Conservation (phyloP, 352 stramenopile genomes). For the Phytophthora palmivora region DNA sequence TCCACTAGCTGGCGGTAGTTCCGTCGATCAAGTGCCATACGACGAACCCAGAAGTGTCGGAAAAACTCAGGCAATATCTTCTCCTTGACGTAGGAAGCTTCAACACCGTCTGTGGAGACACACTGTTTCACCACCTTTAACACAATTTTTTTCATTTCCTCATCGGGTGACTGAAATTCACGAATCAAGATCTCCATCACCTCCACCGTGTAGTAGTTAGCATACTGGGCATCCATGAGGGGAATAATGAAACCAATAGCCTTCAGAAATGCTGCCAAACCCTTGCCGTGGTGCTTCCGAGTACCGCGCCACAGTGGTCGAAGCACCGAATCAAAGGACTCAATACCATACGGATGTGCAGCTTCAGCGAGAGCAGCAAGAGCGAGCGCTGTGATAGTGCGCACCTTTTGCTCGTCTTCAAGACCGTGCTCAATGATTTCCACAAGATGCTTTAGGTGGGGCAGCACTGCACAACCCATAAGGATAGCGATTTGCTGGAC, state of each 20-base stretch:
- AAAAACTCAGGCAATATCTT: conserved; percentile 99
- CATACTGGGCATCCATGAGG: conserved; percentile 99
- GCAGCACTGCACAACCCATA: conserved; percentile 98
- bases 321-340: conserved; percentile 99
- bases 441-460: conserved; percentile 97
- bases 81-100: conserved; percentile 97
- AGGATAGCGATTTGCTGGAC: conserved; percentile 99
- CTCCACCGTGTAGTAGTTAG: conserved; percentile 99
- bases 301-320: conserved; percentile 98
- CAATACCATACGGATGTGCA: conserved; percentile 99
- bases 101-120: conserved; percentile 98
- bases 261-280: conserved; percentile 98
- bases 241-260: conserved; percentile 99
- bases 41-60: conserved; percentile 98
- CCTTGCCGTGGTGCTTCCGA: conserved; percentile 97
- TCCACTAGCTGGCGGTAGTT: conserved; percentile 99
- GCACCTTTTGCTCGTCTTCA: conserved; percentile 98
- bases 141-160: conserved; percentile 99
- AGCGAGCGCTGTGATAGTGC: conserved; percentile 98
- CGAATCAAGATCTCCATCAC: conserved; percentile 99
- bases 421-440: conserved; percentile 98
- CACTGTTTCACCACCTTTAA: conserved; percentile 98
- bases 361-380: conserved; percentile 98
- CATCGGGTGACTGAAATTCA: conserved; percentile 98
- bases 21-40: conserved; percentile 97